phyloP scores from a whole-genome alignment of 192 early-diverging fungal genomes.

The Backusella liffmaniae region DNA sequence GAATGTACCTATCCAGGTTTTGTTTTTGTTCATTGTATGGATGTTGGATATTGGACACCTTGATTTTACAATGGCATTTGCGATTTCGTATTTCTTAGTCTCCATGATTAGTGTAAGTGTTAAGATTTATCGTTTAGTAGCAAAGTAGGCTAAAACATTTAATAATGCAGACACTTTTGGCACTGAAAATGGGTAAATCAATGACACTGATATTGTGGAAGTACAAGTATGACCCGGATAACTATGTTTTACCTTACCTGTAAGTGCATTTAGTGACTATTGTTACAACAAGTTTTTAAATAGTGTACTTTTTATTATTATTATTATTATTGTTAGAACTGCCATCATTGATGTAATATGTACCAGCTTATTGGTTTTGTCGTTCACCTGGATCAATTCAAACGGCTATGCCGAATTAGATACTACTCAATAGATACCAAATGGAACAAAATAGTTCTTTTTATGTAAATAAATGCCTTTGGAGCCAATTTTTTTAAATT shows the following conservation, averaged over 20 bases:
- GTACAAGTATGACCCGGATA: conserved; percentile 73
- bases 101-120: conserved; percentile 54
- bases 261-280: conserved; percentile 36
- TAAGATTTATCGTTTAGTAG: conserved; percentile 11
- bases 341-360: conserved; percentile 71
- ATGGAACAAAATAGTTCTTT: not conserved
- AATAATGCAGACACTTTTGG: conserved; percentile 46
- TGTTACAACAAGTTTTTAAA: not conserved
- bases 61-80: conserved; percentile 42
- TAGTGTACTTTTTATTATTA: conserved; percentile 8
- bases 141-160: conserved; percentile 21
- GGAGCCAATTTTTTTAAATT: not conserved
- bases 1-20: conserved; percentile 66
- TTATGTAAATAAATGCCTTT: conserved; percentile 10
- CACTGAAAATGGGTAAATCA: conserved; percentile 55
- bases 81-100: conserved; percentile 51
- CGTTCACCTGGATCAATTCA: conserved; percentile 37
- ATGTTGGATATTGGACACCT: conserved; percentile 47
- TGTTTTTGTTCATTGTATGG: conserved; percentile 55
- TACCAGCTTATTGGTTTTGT: conserved; percentile 55
- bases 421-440: not conserved
- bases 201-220: conserved; percentile 62
- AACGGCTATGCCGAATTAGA: conserved; percentile 15
- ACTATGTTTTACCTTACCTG: conserved; percentile 64
- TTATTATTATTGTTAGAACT: conserved; percentile 47